Percentiles rank a stretch among this genome's conserved stretches.
These are phyloP conservation scores for Botrytis fragariae DNA, from an alignment of 2,329 filamentous ascomycete species.

Conservation along the genomic window DNA sequence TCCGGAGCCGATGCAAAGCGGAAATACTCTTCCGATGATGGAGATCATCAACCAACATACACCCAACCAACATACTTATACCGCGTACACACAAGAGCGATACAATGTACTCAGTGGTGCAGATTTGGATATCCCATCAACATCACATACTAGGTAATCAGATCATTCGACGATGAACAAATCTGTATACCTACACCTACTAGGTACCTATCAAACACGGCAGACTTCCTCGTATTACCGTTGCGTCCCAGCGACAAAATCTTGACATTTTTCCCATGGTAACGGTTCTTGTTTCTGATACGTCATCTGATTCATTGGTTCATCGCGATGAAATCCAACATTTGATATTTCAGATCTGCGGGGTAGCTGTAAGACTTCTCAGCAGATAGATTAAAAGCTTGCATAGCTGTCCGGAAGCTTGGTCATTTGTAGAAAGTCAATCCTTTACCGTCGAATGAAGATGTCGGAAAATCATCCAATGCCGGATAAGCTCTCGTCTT, in stretches of 20 bases:
- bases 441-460: background rate
- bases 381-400: background rate
- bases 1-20: background rate
- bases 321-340: background rate
- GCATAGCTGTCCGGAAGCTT: background rate
- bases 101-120: background rate
- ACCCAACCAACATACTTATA: no score
- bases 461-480: background rate
- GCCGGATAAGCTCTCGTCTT: background rate
- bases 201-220: background rate
- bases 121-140: background rate
- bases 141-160: background rate
- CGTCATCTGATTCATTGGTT: background rate
- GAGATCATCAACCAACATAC: background rate
- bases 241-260: background rate
- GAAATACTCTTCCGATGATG: background rate
- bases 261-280: background rate
- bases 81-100: background rate
- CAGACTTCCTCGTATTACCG: background rate
- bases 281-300: background rate
- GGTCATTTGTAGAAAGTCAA: background rate
- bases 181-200: no score
- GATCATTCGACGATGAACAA: background rate
- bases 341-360: background rate
- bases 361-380: background rate